Percentiles rank a stretch among this genome's conserved stretches.
These are phyloP conservation scores for Hypomontagnella submonticulosa DNA, from an alignment of 495 filamentous ascomycete genomes.

Conservation along the genomic window DNA sequence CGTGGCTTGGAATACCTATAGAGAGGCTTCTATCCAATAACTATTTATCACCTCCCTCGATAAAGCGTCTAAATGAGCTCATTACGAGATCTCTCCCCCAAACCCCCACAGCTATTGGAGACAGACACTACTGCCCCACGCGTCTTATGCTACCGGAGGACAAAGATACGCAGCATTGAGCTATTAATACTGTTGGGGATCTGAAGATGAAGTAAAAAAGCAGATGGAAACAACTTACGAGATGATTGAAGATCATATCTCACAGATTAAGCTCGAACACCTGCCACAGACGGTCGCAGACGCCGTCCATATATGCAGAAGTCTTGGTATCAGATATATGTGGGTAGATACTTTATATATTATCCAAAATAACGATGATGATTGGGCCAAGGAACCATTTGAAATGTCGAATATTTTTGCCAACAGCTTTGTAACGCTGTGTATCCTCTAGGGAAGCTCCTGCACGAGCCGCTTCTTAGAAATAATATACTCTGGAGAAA, in stretches of 20 bases:
- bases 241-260: background rate
- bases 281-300: conserved; percentile 11
- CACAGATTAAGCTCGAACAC: background rate
- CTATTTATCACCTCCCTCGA: background rate
- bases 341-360: conserved; percentile 49
- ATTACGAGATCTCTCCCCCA: background rate
- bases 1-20: background rate
- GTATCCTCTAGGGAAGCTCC: conserved; percentile 13
- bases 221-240: background rate
- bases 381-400: conserved; percentile 34
- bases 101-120: background rate
- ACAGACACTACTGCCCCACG: background rate
- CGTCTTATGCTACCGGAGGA: background rate
- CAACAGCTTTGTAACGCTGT: conserved; percentile 22
- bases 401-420: conserved; percentile 39
- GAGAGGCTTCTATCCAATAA: background rate
- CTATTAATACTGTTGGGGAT: conserved; percentile 11
- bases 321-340: conserved; percentile 36
- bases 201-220: background rate
- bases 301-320: conserved; percentile 5
- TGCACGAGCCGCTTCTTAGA: conserved; percentile 18
- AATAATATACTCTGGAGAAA: background rate
- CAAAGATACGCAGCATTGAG: conserved; percentile 4
- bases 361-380: conserved; percentile 35
- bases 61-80: background rate